Base-by-base conservation (phyloP, 371 early-diverging fungal genomes). In the Apophysomyces ossiformis region DNA sequence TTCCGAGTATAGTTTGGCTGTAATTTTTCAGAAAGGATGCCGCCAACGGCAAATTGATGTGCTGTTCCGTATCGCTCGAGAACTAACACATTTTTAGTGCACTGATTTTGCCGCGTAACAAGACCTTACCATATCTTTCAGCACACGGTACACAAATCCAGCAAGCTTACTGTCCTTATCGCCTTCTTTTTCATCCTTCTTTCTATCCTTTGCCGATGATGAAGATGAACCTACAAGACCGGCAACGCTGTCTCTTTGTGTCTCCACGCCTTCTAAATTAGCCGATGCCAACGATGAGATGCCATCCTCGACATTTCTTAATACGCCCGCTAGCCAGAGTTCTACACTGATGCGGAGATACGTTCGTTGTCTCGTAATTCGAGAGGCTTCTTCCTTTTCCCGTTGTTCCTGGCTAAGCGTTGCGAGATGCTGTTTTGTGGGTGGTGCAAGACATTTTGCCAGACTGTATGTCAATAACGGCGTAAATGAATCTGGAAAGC, bases 401-500 rank as follows among this genome's bases (percentile, higher is more conserved):
- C 86, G 83, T 76, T 93, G 95, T 58, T 95, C 95, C 1, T 87
- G 75, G 11, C 86, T 78, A 43, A 92, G 63, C 37, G 85, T 73
- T 36, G 82, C 77, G 9, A 89, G 78, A 15, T 88, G 81, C 57
- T 87, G 79, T 58, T 84, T 76, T 12, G 73, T 72, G 5, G 88
- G 83, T 21, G 83, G 79, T 36, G 77, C 70, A 16, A 92, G 75
- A 0, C 61, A 67, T 68, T 89, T 90, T 5, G 83, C 73, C 15
- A 96, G 60, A 9, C 80, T 80, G 26, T 84, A 76, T 0, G 90
- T 85, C 44, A 97, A 74, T 38, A 88, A 71, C 1, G 84, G 76
- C 0, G 92, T 89, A 67, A 97, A 97, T 7, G 87, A 84, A 43
- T 87, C 89, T 0, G 93, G 89, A 77, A 96, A 97, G 8, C 98